Base-by-base conservation (phyloP, 768 basidiomycete genomes). In the Pulveroboletus sp. region DNA sequence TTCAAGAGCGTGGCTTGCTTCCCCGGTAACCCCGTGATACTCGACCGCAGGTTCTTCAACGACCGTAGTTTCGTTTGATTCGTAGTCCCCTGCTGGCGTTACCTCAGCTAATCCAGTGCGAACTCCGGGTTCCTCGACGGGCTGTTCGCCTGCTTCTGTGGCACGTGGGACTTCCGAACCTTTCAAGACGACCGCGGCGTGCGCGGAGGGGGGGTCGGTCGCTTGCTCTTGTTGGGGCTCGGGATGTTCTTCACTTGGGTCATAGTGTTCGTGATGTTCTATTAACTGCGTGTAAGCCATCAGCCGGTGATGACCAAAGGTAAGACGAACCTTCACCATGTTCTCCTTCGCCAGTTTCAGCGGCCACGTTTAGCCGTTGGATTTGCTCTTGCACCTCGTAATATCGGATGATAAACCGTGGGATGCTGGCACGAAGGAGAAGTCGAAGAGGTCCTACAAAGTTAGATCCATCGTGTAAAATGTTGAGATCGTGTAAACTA, bases 401-500 rank as follows among this genome's bases (percentile, higher is more conserved):
- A 60, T 83, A 89, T 40, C 82, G 82, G 24, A 75, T 66, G 35
- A 85, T 83, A 54, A 89, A 88, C 41, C 86, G 77, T 29, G 86
- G 81, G 1, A 65, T 53, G 26, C 65, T 57, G 9, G 72, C 59
- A 42, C 72, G 76, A 38, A 88, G 65, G 44, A 72, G 73, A 37
- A 87, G 70, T 35, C 82, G 82, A 43, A 89, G 73, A 6, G 83
- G 82, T 26, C 86, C 86, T 57, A 69, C 53, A 49, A 84, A 64
- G 54, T 77, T 77, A 60, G 79, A 77, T 50, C 77, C 81, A 59
- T 86, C 85, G 60, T 88, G 85, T 26, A 88, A 65, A 37, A 81
- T 71, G 62, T 84, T 82, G 39, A 89, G 71, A 60, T 89, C 86
- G 62, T 88, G 86, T 40, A 89, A 70, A 47, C 81, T 81, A 45